Evolutionary conservation across 2,329 filamentous ascomycete genomes (phyloP).

Genomic region (Calonectria crousiana): DNA sequence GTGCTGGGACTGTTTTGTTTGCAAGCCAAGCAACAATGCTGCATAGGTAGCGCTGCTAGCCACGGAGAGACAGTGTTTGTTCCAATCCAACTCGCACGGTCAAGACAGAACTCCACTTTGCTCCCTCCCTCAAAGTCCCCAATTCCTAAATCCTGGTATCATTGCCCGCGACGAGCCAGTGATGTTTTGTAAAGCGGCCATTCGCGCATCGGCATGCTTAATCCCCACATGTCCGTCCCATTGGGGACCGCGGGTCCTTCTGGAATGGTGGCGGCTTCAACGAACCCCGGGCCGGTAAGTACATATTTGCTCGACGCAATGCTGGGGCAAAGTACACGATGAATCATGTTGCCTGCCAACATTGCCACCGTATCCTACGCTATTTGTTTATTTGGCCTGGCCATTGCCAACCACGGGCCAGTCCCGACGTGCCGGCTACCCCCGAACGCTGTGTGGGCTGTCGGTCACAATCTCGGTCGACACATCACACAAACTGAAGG

Average conservation of each 20-base stretch:
- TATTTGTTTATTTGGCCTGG: constrained; percentile 6
- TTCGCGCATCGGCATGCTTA: constrained; percentile 26
- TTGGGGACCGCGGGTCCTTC: constrained; percentile 20
- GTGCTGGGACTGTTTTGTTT: background rate
- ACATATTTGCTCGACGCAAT: background rate
- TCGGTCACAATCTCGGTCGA: constrained; percentile 2
- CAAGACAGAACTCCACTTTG: constrained; percentile 4
- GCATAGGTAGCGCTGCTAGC: background rate
- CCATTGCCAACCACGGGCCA: background rate
- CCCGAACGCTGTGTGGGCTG: constrained; percentile 2
- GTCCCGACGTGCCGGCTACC: background rate
- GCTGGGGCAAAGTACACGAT: constrained; percentile 4
- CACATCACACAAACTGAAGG: background rate
- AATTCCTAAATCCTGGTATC: constrained; percentile 22
- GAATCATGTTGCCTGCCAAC: constrained; percentile 4
- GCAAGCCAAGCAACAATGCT: constrained; percentile 2
- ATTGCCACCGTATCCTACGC: background rate
- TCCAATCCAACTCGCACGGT: background rate
- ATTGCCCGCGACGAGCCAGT: constrained; percentile 15
- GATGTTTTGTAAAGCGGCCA: constrained; percentile 31
- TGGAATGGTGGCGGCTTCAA: constrained; percentile 24
- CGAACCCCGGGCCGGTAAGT: constrained; percentile 16
- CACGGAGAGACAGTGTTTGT: constrained; percentile 17
- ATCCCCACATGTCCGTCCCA: constrained; percentile 14
- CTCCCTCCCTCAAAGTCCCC: constrained; percentile 8